Percentiles rank a stretch among this genome's conserved stretches.
Conservation (phyloP, 1,284 basidiomycete genomes). For the Nidula niveotomentosa region DNA sequence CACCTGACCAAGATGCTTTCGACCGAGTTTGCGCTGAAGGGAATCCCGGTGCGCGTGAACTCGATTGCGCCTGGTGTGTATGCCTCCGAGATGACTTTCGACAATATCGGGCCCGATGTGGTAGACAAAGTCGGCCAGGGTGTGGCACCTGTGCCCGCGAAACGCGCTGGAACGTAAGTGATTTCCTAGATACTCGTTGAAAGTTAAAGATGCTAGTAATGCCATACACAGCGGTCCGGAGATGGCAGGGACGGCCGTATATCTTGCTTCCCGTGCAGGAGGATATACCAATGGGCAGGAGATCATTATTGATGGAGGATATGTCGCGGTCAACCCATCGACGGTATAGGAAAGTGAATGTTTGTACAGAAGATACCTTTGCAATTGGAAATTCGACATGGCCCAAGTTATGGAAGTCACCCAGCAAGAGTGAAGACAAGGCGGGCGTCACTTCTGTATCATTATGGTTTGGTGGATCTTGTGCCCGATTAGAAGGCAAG, state of each 20-base stretch:
- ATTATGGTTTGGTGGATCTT: too few relatives aligned
- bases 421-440: too few relatives aligned
- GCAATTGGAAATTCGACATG: too few relatives aligned
- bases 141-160: conserved; percentile 57
- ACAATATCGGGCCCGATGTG: conserved; percentile 43
- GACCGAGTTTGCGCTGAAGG: conserved; percentile 70
- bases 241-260: conserved; percentile 73
- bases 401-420: too few relatives aligned
- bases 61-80: conserved; percentile 75
- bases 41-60: conserved; percentile 69
- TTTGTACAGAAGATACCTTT: too few relatives aligned
- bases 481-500: too few relatives aligned
- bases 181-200: not conserved
- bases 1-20: conserved; percentile 75
- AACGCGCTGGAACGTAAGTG: conserved; percentile 67
- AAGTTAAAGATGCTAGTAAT: not conserved
- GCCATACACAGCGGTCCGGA: conserved; percentile 53
- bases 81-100: conserved; percentile 74
- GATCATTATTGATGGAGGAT: conserved; percentile 73
- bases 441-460: too few relatives aligned
- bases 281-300: conserved; percentile 76
- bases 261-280: conserved; percentile 69
- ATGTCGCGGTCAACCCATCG: conserved; percentile 67
- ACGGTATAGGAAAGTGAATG: too few relatives aligned
- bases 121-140: conserved; percentile 58